Percentiles rank a stretch among this genome's conserved stretches.
Conservation (phyloP, 768 basidiomycete species). For the Phanerochaete sordida region DNA sequence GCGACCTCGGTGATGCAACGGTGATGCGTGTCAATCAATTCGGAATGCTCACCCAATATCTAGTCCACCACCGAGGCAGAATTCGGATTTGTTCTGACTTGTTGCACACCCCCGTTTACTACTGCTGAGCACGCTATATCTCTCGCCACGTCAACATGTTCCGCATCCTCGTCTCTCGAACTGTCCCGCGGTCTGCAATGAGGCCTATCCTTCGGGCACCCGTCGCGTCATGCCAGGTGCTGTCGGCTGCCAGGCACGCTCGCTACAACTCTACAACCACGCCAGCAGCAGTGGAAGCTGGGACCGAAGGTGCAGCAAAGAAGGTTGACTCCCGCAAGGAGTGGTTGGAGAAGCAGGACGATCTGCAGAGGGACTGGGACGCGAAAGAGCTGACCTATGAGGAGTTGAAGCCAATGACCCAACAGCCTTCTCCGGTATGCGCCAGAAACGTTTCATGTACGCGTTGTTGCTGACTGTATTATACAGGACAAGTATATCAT, state of each 20-base stretch:
- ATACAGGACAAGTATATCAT: constrained; percentile 66
- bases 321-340: background rate
- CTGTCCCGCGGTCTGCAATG: background rate
- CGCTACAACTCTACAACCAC: constrained; percentile 4
- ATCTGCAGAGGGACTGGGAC: constrained; percentile 70
- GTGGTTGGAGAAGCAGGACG: constrained; percentile 17
- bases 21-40: background rate
- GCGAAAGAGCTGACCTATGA: constrained; percentile 72
- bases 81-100: background rate
- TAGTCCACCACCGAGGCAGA: background rate
- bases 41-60: background rate
- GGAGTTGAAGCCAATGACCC: constrained; percentile 74
- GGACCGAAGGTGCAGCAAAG: too few species aligned
- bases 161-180: background rate
- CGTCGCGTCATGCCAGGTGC: background rate
- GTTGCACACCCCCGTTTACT: background rate
- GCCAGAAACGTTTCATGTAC: background rate
- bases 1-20: background rate
- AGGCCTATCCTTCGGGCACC: background rate
- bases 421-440: constrained; percentile 65
- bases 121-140: background rate
- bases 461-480: constrained; percentile 1
- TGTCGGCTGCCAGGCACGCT: background rate
- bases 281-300: background rate
- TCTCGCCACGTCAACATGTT: background rate